Evolutionary conservation across 129 eudicot species (phyloP).

Genomic region (Flaveria sonorensis): DNA sequence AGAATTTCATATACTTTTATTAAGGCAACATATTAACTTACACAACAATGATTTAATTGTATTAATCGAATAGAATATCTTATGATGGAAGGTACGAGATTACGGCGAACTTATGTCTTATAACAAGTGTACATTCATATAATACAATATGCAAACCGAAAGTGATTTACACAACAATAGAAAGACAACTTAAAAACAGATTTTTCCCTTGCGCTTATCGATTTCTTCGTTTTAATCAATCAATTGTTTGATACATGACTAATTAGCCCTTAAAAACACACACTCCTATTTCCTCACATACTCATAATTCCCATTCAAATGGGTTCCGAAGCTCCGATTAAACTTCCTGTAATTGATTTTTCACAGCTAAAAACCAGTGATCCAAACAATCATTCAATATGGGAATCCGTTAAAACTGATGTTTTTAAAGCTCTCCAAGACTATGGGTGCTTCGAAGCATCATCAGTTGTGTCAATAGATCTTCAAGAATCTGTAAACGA

Average conservation of each 20-base stretch:
- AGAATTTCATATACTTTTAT: too few species aligned
- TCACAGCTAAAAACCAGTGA: constrained; percentile 12
- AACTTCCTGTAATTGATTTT: constrained; percentile 29
- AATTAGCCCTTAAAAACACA: constrained; percentile 27
- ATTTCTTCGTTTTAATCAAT: constrained; percentile 30
- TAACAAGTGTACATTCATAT: neutral
- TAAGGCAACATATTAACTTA: too few species aligned
- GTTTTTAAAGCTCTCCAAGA: constrained; percentile 35
- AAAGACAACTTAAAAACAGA: neutral
- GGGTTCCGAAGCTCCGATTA: constrained; percentile 23
- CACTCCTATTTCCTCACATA: constrained; percentile 3
- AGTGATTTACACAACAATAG: neutral
- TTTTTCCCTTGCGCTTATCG: constrained; percentile 16
- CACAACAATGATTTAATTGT: neutral
- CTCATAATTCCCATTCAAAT: constrained; percentile 2
- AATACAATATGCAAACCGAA: neutral
- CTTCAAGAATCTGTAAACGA: constrained; percentile 34
- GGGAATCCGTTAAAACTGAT: constrained; percentile 29
- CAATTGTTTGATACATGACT: constrained; percentile 24
- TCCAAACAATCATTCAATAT: neutral
- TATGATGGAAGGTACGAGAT: neutral
- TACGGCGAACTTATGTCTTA: neutral
- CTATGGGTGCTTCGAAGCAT: constrained; percentile 41
- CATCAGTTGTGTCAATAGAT: constrained; percentile 25
- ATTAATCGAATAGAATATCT: neutral